Base-by-base conservation (phyloP, 495 filamentous ascomycete genomes). In the Lineolata rhizophorae region DNA sequence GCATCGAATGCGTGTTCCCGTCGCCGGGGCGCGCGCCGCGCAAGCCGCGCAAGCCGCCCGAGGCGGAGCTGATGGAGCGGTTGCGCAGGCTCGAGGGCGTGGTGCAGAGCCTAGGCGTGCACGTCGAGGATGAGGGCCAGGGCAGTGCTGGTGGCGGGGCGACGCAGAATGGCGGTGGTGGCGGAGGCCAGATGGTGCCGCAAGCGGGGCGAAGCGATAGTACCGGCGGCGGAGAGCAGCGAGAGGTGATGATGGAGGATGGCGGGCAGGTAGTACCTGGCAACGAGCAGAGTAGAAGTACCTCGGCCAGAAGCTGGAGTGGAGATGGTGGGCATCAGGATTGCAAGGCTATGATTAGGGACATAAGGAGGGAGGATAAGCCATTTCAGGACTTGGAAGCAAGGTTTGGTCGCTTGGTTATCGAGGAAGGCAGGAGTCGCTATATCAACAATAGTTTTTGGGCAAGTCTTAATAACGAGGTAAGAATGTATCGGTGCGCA, bases 371-470 rank as follows among this genome's bases (percentile, higher is more conserved):
- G 10, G 32, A 31, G 29, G 39, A 45, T 30, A 42, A 42, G 18
- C 37, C 35, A 21, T 35, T 39, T 12, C 29, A 47, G 14, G 42
- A 44, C 5, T 56, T 76, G 12, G 64, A 71, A 27, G 65, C 67
- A 40, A 67, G 78, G 37, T 72, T 90, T 43, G 85, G 85, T 20
- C 61, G 82, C 31, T 48, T 95, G 42, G 76, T 91, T 1, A 63
- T 93, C 29, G 80, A 78, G 37, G 76, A 90, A 42, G 63, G 67
- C 30, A 70, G 67, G 40, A 78, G 71, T 41, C 62, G 79, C 46
- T 94, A 94, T 53, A 73, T 93, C 36, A 84, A 77, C 48, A 84
- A 74, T 51, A 72, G 70, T 11, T 78, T 92, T 31, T 94, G 83
- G 84, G 70, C 75, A n/a, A 79, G 67, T 38, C 57, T 94, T 27